These are phyloP conservation scores for Besnoitia besnoiti DNA, from an alignment of 169 alveolate genomes.

Conservation along the genomic window DNA sequence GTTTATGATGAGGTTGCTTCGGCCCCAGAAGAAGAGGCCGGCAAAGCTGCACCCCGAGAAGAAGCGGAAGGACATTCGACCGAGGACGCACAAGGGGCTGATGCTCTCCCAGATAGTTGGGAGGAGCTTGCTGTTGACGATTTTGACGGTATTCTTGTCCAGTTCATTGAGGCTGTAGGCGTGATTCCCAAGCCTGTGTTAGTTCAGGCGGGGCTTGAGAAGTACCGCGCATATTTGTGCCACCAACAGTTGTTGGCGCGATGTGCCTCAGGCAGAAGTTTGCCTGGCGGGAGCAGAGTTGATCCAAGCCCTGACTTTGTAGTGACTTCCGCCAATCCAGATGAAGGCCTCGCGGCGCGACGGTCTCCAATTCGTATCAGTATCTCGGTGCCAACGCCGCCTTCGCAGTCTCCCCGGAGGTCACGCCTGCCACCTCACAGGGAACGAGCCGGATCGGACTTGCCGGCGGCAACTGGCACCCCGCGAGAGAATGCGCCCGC, in stretches of 20 bases:
- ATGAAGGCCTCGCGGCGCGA: neutral
- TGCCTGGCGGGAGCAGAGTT: neutral
- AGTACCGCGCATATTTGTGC: conserved; percentile 4
- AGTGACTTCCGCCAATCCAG: neutral
- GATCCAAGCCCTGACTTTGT: neutral
- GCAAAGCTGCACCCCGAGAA: neutral
- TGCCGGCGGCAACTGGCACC: too few species aligned
- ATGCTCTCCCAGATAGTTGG: neutral
- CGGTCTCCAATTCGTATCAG: neutral
- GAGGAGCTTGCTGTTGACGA: neutral
- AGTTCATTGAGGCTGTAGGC: neutral
- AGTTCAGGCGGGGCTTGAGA: neutral
- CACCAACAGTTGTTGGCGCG: neutral
- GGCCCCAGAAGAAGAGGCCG: neutral
- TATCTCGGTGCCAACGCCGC: neutral
- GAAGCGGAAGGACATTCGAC: neutral
- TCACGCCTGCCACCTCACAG: neutral
- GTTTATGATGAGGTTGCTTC: neutral
- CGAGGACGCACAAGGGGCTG: neutral
- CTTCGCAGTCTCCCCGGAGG: neutral
- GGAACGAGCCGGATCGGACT: neutral
- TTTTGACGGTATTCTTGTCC: neutral
- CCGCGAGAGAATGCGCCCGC: too few species aligned
- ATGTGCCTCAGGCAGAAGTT: neutral
- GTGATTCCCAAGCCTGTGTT: neutral